A percentile compares a stretch with the other conserved stretches of the same genome.
Evolutionary conservation across 371 early-diverging fungal species (phyloP).

Genomic region (Mucor circinelloides): DNA sequence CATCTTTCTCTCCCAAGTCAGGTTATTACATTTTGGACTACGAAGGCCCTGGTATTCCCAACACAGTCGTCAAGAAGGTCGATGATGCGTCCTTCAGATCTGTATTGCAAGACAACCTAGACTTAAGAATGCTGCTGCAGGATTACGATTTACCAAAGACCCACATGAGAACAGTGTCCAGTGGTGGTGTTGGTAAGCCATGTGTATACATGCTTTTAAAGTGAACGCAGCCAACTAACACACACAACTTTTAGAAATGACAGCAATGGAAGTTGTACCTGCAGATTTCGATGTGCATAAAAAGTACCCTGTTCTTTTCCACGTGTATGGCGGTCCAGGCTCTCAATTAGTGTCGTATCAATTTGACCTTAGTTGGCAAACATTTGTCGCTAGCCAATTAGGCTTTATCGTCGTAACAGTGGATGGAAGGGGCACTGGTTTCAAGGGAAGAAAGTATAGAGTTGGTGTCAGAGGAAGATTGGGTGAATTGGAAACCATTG

Average conservation of each 20-base stretch:
- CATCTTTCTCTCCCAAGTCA: conserved; percentile 74
- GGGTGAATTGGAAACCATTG: conserved; percentile 82
- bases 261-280: conserved; percentile 84
- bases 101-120: conserved; percentile 61
- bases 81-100: conserved; percentile 50
- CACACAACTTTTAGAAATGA: conserved; percentile 59
- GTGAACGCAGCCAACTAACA: not conserved
- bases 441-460: conserved; percentile 83
- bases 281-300: conserved; percentile 75
- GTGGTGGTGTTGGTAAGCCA: conserved; percentile 54
- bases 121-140: conserved; percentile 41
- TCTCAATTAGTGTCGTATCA: conserved; percentile 81
- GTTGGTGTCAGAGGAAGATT: conserved; percentile 77
- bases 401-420: conserved; percentile 70
- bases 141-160: conserved; percentile 62
- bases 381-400: conserved; percentile 66
- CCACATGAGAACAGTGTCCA: conserved; percentile 57
- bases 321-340: conserved; percentile 92
- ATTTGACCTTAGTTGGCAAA: conserved; percentile 76
- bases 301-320: conserved; percentile 87
- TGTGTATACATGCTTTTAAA: not conserved
- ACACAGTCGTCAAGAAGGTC: conserved; percentile 67
- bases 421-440: conserved; percentile 93
- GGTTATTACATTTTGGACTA: conserved; percentile 79
- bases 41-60: conserved; percentile 89